Percentiles rank a stretch among this genome's conserved stretches.
These are phyloP conservation scores for Fomitopsis pinicola DNA, from an alignment of 1,284 basidiomycete genomes.

Conservation along the genomic window DNA sequence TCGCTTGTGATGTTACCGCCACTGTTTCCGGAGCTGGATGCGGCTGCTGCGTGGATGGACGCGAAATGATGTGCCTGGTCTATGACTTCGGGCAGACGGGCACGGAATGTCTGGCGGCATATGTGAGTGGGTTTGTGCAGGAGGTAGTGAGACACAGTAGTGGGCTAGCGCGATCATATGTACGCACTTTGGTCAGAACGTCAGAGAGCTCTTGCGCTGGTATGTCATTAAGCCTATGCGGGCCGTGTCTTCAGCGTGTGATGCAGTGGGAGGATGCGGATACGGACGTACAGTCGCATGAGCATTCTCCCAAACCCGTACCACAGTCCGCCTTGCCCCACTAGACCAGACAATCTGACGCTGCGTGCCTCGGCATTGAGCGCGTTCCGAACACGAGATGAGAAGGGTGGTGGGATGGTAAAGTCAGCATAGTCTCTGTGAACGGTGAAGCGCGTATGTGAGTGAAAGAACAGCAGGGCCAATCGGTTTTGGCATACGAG, in stretches of 20 bases:
- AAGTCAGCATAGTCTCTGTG: slow-evolving; percentile 82
- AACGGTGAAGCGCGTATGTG: not conserved
- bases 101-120: slow-evolving; percentile 64
- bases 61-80: slow-evolving; percentile 91
- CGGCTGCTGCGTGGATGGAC: slow-evolving; percentile 54
- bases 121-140: not conserved
- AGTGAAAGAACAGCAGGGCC: not conserved
- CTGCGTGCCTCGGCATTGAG: slow-evolving; percentile 81
- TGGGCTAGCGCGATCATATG: not conserved
- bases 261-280: not conserved
- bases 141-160: not conserved
- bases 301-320: slow-evolving; percentile 85
- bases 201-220: slow-evolving; percentile 66
- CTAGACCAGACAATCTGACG: slow-evolving; percentile 74
- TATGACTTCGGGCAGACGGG: slow-evolving; percentile 75
- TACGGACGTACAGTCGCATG: slow-evolving; percentile 58
- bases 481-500: slow-evolving; percentile 66
- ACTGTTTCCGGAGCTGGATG: slow-evolving; percentile 1
- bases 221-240: slow-evolving; percentile 60
- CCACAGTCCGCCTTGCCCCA: slow-evolving; percentile 86
- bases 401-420: slow-evolving; percentile 75
- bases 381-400: slow-evolving; percentile 72
- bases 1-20: slow-evolving; percentile 46
- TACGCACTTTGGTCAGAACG: slow-evolving; percentile 60
- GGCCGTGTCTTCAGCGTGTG: not conserved